These are phyloP conservation scores for Sparassis latifolia DNA, from an alignment of 1,284 basidiomycete species.

Conservation along the genomic window DNA sequence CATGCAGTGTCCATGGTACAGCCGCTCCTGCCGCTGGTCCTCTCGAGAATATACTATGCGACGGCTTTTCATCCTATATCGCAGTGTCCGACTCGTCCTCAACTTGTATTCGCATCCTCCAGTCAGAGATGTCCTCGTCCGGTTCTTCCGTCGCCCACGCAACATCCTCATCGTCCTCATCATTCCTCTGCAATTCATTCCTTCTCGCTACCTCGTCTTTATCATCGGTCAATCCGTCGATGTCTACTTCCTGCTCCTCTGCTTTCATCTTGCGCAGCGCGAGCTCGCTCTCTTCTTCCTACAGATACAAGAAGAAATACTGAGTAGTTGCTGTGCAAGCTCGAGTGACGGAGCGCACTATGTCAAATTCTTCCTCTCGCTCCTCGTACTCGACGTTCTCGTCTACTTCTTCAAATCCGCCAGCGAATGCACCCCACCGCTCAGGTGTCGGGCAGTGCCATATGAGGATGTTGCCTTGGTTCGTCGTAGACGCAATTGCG, in stretches of 20 bases:
- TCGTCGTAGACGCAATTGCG: constrained; percentile 77
- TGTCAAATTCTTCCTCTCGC: constrained; percentile 95
- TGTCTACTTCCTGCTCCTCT: constrained; percentile 78
- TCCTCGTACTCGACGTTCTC: constrained; percentile 98
- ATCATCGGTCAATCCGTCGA: constrained; percentile 29
- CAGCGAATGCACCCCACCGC: constrained; percentile 95
- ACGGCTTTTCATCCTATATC: too few species aligned
- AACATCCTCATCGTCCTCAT: constrained; percentile 51
- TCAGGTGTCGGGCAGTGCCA: constrained; percentile 82
- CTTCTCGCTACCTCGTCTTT: constrained; percentile 4
- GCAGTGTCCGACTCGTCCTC: constrained; percentile 37
- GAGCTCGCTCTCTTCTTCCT: constrained; percentile 84
- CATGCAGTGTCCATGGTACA: too few species aligned
- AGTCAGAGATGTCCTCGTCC: constrained; percentile 56
- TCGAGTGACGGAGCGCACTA: constrained; percentile 43
- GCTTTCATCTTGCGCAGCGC: constrained; percentile 69
- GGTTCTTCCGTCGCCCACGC: constrained; percentile 68
- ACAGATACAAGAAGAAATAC: neutral
- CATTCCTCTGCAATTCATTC: constrained; percentile 19
- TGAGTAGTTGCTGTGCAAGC: neutral
- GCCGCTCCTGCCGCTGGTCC: too few species aligned
- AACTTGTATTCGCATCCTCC: constrained; percentile 61
- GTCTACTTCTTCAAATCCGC: constrained; percentile 96
- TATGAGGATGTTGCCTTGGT: constrained; percentile 66
- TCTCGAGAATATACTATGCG: too few species aligned